Percentiles rank a stretch among this genome's conserved stretches.
Conservation (phyloP, 129 eudicot genomes). For the Helichrysum umbraculigerum region DNA sequence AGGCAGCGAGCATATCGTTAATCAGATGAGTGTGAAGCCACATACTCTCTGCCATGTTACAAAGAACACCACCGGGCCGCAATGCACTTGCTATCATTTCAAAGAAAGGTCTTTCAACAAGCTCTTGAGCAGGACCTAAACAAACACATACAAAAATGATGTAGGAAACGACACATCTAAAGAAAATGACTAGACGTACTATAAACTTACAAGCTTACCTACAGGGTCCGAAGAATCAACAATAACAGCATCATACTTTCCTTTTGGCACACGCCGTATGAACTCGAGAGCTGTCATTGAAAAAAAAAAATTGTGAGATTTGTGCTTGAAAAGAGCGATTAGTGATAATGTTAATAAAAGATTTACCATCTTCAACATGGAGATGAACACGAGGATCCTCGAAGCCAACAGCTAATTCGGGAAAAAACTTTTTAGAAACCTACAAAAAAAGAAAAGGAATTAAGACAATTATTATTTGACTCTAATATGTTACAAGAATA, state of each 20-base stretch:
- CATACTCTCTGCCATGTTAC: slow-evolving; percentile 98
- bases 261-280: slow-evolving; percentile 55
- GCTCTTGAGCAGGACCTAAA: slow-evolving; percentile 94
- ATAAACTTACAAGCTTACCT: slow-evolving; percentile 51
- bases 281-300: slow-evolving; percentile 65
- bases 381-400: slow-evolving; percentile 95
- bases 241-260: slow-evolving; percentile 84
- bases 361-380: slow-evolving; percentile 88
- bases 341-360: not conserved
- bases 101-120: slow-evolving; percentile 89
- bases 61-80: slow-evolving; percentile 93
- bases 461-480: not conserved
- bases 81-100: slow-evolving; percentile 78
- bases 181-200: not conserved
- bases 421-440: slow-evolving; percentile 90
- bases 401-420: slow-evolving; percentile 79
- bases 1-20: slow-evolving; percentile 76
- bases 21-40: slow-evolving; percentile 99
- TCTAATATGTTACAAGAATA: not conserved
- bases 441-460: slow-evolving; percentile 28
- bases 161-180: not conserved
- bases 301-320: not conserved
- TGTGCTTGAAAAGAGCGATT: not conserved
- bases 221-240: slow-evolving; percentile 98
- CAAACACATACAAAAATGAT: not conserved